These are phyloP conservation scores for Gloeopeniophorella convolvens DNA, from an alignment of 768 basidiomycete species.

Conservation along the genomic window DNA sequence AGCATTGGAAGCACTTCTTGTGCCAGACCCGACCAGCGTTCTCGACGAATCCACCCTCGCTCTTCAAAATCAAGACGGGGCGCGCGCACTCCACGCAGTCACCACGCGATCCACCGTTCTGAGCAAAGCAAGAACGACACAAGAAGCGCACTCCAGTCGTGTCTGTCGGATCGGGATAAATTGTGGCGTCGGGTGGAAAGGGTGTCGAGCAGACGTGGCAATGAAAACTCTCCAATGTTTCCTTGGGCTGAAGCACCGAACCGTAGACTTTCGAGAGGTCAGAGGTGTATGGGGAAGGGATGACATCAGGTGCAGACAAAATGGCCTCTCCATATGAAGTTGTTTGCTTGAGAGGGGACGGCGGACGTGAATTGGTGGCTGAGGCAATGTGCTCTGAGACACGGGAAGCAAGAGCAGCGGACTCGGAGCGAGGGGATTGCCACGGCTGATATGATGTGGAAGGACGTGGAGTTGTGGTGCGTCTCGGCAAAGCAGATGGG, in stretches of 20 bases:
- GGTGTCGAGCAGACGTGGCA: slow-evolving; percentile 58
- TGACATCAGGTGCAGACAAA: slow-evolving; percentile 43
- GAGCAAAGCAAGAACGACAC: slow-evolving; percentile 66
- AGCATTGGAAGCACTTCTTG: slow-evolving; percentile 72
- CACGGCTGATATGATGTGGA: slow-evolving; percentile 24
- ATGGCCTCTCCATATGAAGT: slow-evolving; percentile 27
- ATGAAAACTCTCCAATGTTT: slow-evolving; percentile 59
- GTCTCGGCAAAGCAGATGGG: slow-evolving; percentile 35
- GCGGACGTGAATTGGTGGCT: slow-evolving; percentile 44
- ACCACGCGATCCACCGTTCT: slow-evolving; percentile 73
- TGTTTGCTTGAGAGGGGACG: slow-evolving; percentile 48
- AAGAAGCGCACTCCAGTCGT: slow-evolving; percentile 43
- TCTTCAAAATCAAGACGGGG: slow-evolving; percentile 66
- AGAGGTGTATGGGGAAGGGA: slow-evolving; percentile 50
- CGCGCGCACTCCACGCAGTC: slow-evolving; percentile 59
- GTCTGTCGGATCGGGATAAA: slow-evolving; percentile 66
- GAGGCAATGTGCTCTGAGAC: slow-evolving; percentile 55
- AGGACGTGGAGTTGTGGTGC: slow-evolving; percentile 19
- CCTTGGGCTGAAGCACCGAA: slow-evolving; percentile 73
- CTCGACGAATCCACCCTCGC: slow-evolving; percentile 74
- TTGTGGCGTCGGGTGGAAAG: slow-evolving; percentile 79
- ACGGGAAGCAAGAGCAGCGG: slow-evolving; percentile 38
- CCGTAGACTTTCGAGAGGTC: slow-evolving; percentile 79
- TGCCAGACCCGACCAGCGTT: slow-evolving; percentile 71
- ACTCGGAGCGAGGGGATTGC: slow-evolving; percentile 48